These are phyloP conservation scores for Serendipita sp. DNA, from an alignment of 768 basidiomycete species.

Conservation along the genomic window DNA sequence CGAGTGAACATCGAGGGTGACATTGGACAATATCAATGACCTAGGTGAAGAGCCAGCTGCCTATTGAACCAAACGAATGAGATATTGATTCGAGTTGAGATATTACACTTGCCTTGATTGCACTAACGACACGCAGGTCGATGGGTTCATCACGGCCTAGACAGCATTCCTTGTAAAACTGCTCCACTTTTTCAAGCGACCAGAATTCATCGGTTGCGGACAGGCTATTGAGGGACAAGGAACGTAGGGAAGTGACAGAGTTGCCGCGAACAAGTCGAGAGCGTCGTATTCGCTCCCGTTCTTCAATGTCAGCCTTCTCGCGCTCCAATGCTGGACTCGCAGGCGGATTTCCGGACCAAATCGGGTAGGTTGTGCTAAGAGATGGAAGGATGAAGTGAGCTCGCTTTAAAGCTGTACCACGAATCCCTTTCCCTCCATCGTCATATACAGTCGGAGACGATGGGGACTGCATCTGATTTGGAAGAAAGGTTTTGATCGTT, in stretches of 20 bases:
- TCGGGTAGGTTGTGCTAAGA: conserved; percentile 79
- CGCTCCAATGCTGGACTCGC: conserved; percentile 63
- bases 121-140: not conserved
- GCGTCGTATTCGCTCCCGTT: conserved; percentile 54
- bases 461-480: conserved; percentile 21
- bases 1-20: conserved; percentile 50
- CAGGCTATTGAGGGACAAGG: conserved; percentile 9
- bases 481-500: conserved; percentile 59
- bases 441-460: conserved; percentile 22
- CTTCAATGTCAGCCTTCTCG: conserved; percentile 68
- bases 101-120: not conserved
- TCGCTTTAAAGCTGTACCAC: conserved; percentile 51
- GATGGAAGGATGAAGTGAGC: conserved; percentile 87
- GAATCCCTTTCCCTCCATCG: conserved; percentile 19
- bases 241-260: conserved; percentile 18
- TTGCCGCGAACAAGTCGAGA: conserved; percentile 47
- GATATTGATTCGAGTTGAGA: not conserved
- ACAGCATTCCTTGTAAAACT: conserved; percentile 79
- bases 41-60: conserved; percentile 44
- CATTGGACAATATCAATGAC: conserved; percentile 63
- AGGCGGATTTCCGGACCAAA: conserved; percentile 71
- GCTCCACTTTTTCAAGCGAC: conserved; percentile 68
- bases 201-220: conserved; percentile 53
- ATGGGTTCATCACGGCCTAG: conserved; percentile 48
- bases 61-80: conserved; percentile 24